A percentile compares a stretch with the other conserved stretches of the same genome.
phyloP scores from a whole-genome alignment of 2,329 filamentous ascomycete species.

The Rugonectria rugulosa region DNA sequence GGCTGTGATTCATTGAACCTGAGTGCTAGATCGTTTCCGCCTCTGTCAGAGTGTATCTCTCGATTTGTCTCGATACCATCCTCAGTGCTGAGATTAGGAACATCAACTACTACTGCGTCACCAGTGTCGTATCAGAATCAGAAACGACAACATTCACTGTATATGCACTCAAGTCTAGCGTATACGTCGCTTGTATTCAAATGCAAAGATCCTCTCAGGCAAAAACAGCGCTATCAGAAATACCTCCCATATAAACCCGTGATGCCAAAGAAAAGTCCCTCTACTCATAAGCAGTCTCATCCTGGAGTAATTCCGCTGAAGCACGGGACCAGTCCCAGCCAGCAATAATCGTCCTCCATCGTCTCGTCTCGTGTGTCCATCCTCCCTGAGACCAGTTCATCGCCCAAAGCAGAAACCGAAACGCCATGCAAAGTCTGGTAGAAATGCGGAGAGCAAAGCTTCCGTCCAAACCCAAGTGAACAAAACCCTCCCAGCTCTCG shows the following conservation, averaged over 20 bases:
- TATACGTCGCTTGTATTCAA: background rate
- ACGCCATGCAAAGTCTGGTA: slow-evolving; percentile 14
- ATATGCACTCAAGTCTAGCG: background rate
- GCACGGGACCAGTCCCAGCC: slow-evolving; percentile 12
- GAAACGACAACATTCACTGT: no score
- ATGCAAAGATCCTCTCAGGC: slow-evolving; percentile 3
- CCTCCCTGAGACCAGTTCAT: background rate
- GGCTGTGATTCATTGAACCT: no score
- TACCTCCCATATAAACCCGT: background rate
- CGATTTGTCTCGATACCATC: no score
- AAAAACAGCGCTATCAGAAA: slow-evolving; percentile 9
- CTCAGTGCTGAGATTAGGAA: no score
- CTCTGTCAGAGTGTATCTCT: no score
- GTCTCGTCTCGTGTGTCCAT: background rate
- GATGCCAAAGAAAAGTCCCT: slow-evolving; percentile 8
- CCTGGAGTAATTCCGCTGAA: slow-evolving; percentile 6
- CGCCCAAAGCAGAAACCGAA: background rate
- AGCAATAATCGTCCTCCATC: slow-evolving; percentile 1
- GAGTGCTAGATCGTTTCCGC: no score
- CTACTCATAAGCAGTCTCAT: slow-evolving; percentile 9
- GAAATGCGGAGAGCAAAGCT: background rate
- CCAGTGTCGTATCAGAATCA: no score
- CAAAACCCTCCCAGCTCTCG: slow-evolving; percentile 11
- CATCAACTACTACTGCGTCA: no score
- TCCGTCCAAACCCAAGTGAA: background rate